Conservation (phyloP, 2,329 filamentous ascomycete species). For the Aspergillus vadensis region DNA sequence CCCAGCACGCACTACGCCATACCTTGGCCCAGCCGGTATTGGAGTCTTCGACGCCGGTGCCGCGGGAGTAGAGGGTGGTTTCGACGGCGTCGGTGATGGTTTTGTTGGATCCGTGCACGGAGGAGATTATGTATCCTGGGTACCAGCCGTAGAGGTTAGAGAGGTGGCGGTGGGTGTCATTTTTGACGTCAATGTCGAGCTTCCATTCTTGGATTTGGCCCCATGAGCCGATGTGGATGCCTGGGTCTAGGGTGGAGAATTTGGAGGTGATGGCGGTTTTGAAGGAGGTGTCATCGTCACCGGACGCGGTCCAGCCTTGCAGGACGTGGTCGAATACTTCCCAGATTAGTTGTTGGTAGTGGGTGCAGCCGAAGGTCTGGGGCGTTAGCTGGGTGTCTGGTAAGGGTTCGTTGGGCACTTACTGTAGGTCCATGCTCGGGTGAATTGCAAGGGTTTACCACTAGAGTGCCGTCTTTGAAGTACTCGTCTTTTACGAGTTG, state of each 20-base stretch:
- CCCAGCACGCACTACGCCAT: constrained; percentile 61
- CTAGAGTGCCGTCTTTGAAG: constrained; percentile 54
- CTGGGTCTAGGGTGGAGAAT: constrained; percentile 21
- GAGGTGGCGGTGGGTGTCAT: constrained; percentile 56
- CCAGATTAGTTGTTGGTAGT: constrained; percentile 33
- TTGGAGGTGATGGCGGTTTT: constrained; percentile 4
- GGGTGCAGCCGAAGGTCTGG: constrained; percentile 29
- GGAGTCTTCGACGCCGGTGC: constrained; percentile 50
- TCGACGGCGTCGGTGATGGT: constrained; percentile 50
- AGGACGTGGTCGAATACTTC: constrained; percentile 47
- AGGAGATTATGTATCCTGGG: constrained; percentile 55
- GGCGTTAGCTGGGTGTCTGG: not conserved
- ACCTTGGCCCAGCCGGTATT: constrained; percentile 62
- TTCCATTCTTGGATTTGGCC: constrained; percentile 57
- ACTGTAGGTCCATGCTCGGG: constrained; percentile 57
- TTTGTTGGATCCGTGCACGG: constrained; percentile 43
- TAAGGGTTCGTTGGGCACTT: not conserved
- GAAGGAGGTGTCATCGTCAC: constrained; percentile 30
- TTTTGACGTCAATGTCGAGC: constrained; percentile 43
- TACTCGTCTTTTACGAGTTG: constrained; percentile 55
- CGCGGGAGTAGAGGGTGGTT: constrained; percentile 51
- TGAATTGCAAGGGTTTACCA: constrained; percentile 62
- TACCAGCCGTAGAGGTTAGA: constrained; percentile 60
- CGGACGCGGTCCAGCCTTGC: constrained; percentile 33
- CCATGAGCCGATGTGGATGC: constrained; percentile 45